phyloP scores from a whole-genome alignment of 108 stramenopile species.

The Asterionellopsis glacialis region DNA sequence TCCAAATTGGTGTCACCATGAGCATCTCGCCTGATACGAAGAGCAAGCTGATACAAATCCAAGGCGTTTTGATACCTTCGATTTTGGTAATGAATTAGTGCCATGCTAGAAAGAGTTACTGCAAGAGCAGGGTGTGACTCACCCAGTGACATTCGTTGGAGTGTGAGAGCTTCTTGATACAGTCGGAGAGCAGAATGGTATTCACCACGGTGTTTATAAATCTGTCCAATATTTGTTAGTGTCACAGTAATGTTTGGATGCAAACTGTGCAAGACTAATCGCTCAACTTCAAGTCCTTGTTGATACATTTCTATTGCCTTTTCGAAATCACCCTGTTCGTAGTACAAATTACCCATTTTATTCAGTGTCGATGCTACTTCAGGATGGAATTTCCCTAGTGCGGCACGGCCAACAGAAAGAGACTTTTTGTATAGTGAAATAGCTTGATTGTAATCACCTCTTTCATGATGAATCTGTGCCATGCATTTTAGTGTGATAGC shows the following conservation, averaged over 20 bases:
- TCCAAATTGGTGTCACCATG: constrained; percentile 44
- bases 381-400: constrained; percentile 43
- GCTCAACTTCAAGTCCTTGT: constrained; percentile 54
- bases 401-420: constrained; percentile 26
- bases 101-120: constrained; percentile 56
- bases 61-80: constrained; percentile 33
- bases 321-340: constrained; percentile 51
- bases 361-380: constrained; percentile 62
- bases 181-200: constrained; percentile 40
- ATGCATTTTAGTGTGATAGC: constrained; percentile 56
- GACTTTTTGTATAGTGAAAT: constrained; percentile 35
- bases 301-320: constrained; percentile 46
- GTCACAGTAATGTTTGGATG: constrained; percentile 67
- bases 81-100: constrained; percentile 53
- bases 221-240: constrained; percentile 64
- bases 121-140: constrained; percentile 36
- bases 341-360: constrained; percentile 64
- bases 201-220: constrained; percentile 54
- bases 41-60: constrained; percentile 47
- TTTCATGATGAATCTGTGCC: constrained; percentile 60
- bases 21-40: constrained; percentile 42
- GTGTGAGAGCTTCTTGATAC: constrained; percentile 49
- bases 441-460: constrained; percentile 40
- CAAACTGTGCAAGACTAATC: constrained; percentile 32
- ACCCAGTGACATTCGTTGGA: constrained; percentile 27